A percentile compares a stretch with the other conserved stretches of the same genome.
Evolutionary conservation across 306 rosid genomes (phyloP).

Genomic region (Acacia melanoxylon): DNA sequence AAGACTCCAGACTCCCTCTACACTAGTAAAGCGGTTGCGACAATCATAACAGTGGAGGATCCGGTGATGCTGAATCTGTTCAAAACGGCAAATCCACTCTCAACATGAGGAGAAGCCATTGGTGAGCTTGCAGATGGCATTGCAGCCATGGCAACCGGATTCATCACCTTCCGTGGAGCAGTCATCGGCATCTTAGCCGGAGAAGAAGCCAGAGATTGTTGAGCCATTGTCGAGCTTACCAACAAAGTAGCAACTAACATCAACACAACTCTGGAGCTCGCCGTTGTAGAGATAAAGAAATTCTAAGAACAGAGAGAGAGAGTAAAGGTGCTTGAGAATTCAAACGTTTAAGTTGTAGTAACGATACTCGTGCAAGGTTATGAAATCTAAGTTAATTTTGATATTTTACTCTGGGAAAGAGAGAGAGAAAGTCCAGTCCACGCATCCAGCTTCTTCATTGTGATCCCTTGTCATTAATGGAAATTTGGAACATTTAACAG

Average conservation of each 20-base stretch:
- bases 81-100: conserved; percentile 4
- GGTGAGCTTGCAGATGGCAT: conserved; percentile 31
- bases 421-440: too few relatives aligned
- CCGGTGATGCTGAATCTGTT: background rate
- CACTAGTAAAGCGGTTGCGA: background rate
- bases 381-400: background rate
- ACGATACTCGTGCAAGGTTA: background rate
- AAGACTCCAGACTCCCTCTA: background rate
- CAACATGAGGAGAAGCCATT: conserved; percentile 18
- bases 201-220: conserved; percentile 43
- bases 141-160: conserved; percentile 16
- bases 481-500: too few relatives aligned
- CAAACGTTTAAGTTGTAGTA: background rate
- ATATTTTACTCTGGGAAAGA: too few relatives aligned
- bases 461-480: too few relatives aligned
- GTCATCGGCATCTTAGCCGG: conserved; percentile 27
- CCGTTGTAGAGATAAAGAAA: conserved; percentile 36
- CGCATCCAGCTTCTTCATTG: too few relatives aligned
- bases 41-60: background rate
- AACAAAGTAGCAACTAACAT: conserved; percentile 42
- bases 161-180: background rate
- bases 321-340: background rate
- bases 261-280: conserved; percentile 28
- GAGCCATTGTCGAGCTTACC: conserved; percentile 38
- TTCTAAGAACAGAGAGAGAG: background rate